Conservation (phyloP, 2,329 filamentous ascomycete genomes). For the Triangularia verruculosa region DNA sequence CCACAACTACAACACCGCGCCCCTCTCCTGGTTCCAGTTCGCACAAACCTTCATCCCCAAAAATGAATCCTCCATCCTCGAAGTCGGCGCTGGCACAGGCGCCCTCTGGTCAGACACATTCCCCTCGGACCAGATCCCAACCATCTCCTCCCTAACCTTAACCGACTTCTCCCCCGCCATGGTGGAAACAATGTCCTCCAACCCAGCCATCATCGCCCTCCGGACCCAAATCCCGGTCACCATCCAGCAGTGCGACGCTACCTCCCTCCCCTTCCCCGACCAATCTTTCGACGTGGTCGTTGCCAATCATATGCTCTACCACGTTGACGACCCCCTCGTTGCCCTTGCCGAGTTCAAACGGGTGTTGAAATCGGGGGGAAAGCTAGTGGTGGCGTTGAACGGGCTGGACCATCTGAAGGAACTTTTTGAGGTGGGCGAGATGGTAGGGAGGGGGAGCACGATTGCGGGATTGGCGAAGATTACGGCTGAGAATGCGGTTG, state of each 20-base stretch:
- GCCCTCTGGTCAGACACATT: slow-evolving; percentile 6
- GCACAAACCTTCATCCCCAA: slow-evolving; percentile 10
- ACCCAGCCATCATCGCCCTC: not conserved
- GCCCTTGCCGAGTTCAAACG: slow-evolving; percentile 4
- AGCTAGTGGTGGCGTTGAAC: slow-evolving; percentile 10
- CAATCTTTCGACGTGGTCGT: slow-evolving; percentile 1
- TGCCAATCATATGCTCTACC: slow-evolving; percentile 16
- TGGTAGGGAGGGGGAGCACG: slow-evolving; percentile 3
- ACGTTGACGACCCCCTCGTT: slow-evolving; percentile 5
- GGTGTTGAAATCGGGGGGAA: not conserved
- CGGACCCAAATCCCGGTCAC: not conserved
- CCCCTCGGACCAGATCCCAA: not conserved
- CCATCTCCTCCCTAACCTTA: slow-evolving; percentile 4
- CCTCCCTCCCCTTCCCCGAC: slow-evolving; percentile 6
- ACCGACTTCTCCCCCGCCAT: slow-evolving; percentile 16
- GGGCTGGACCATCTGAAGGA: slow-evolving; percentile 8
- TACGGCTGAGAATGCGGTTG: slow-evolving; percentile 5
- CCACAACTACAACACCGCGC: slow-evolving; percentile 11
- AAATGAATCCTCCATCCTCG: slow-evolving; percentile 6
- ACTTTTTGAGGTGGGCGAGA: slow-evolving; percentile 2
- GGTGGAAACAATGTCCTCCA: slow-evolving; percentile 1
- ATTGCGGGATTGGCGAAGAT: slow-evolving; percentile 10
- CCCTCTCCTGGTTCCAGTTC: slow-evolving; percentile 10
- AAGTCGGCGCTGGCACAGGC: slow-evolving; percentile 14
- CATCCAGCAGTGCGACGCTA: slow-evolving; percentile 10